Percentiles rank a stretch among this genome's conserved stretches.
These are phyloP conservation scores for Geranomyces michiganensis DNA, from an alignment of 192 early-diverging fungal genomes.

Conservation along the genomic window DNA sequence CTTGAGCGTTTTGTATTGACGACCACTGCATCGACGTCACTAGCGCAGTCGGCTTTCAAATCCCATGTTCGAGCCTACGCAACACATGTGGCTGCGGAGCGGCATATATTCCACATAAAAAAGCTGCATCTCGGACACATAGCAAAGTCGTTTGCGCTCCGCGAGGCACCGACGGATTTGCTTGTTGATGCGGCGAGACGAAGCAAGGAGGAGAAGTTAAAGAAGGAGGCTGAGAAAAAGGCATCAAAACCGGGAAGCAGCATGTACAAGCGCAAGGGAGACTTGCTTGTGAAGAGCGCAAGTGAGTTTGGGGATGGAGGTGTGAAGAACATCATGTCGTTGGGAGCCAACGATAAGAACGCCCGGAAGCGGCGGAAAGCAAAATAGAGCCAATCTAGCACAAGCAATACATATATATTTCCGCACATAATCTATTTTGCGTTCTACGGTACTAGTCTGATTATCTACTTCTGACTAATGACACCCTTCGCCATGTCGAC, in stretches of 20 bases:
- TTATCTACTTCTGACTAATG: constrained; percentile 6
- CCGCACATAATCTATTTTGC: too few species aligned
- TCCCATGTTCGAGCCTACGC: constrained; percentile 93
- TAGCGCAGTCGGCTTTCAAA: constrained; percentile 72
- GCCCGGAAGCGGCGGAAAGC: constrained; percentile 12
- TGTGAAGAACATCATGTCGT: constrained; percentile 20
- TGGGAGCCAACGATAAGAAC: constrained; percentile 14
- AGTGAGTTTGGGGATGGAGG: constrained; percentile 49
- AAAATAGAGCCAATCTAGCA: too few species aligned
- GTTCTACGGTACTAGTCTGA: not conserved
- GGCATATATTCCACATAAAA: constrained; percentile 92
- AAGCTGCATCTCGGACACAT: constrained; percentile 96
- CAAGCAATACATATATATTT: too few species aligned
- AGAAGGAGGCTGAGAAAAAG: constrained; percentile 26
- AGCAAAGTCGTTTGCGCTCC: constrained; percentile 94
- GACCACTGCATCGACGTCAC: constrained; percentile 18
- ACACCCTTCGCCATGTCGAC: constrained; percentile 28
- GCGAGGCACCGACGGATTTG: constrained; percentile 75
- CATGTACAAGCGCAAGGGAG: constrained; percentile 42
- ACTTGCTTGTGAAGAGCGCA: constrained; percentile 26
- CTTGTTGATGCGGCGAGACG: constrained; percentile 20
- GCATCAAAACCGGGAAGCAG: constrained; percentile 26
- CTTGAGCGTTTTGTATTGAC: constrained; percentile 76
- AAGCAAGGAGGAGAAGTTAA: constrained; percentile 22
- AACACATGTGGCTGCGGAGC: constrained; percentile 82